Base-by-base conservation (phyloP, 257 asterid genomes). In the Misopates orontium region DNA sequence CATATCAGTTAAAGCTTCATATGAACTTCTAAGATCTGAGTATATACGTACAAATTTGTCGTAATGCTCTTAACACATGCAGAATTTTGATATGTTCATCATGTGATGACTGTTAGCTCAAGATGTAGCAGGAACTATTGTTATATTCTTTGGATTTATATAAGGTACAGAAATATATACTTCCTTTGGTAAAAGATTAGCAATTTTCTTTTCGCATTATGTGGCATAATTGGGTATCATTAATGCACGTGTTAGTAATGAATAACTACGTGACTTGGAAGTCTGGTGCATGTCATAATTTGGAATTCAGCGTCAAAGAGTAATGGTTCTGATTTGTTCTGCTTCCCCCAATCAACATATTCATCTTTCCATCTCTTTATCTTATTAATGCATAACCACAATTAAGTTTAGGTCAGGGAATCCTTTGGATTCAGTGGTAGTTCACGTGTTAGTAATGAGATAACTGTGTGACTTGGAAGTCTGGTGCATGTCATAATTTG, bases 391-490 rank as follows among this genome's bases (percentile, higher is more conserved):
- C 45, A 10, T 6, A 4, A 31, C 9, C 7, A n/a, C 68, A 36
- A 0, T 8, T 14, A 42, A 45, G 51, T n/a, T 45, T 36, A 25
- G 60, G 54, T 19, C n/a, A 50, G 22, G 31, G 55, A 52, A 22
- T 44, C n/a, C n/a, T n/a, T n/a, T n/a, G n/a, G n/a, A n/a, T n/a
- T n/a, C n/a, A n/a, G n/a, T n/a, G n/a, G n/a, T n/a, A n/a, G n/a
- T n/a, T n/a, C n/a, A n/a, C n/a, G n/a, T n/a, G n/a, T n/a, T n/a
- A 14, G 13, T 52, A 52, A 21, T 52, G 16, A 20, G 31, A 52
- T 45, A 14, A 16, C 13, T 52, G 6, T 52, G 31, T 28, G 31
- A 69, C 36, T 28, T 45, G 21, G 75, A 71, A 49, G 48, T 56
- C 32, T 55, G 44, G 44, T 56, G 47, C 40, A 28, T 63, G 59